Evolutionary conservation across 2,329 filamentous ascomycete genomes (phyloP).

Genomic region (Dothidotthia symphoricarpi): DNA sequence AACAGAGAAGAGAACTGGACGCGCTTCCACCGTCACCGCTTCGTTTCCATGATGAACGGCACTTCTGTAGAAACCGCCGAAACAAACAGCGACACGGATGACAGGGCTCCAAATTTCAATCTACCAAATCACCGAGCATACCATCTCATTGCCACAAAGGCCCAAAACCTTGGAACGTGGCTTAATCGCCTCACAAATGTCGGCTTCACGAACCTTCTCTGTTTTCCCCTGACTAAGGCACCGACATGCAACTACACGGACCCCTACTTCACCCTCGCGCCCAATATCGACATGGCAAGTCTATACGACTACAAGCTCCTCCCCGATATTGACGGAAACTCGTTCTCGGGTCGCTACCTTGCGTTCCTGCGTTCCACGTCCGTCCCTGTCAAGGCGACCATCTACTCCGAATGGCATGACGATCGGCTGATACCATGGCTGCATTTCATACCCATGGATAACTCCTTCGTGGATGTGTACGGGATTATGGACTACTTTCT

Average conservation of each 20-base stretch:
- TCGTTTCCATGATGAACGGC: slow-evolving; percentile 70
- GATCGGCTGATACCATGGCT: slow-evolving; percentile 67
- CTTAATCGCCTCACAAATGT: slow-evolving; percentile 42
- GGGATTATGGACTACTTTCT: slow-evolving; percentile 73
- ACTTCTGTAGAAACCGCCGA: slow-evolving; percentile 57
- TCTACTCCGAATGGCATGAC: slow-evolving; percentile 82
- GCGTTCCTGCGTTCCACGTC: slow-evolving; percentile 66
- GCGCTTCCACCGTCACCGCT: slow-evolving; percentile 72
- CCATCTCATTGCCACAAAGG: slow-evolving; percentile 31
- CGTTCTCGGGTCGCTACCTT: slow-evolving; percentile 43
- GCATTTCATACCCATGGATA: slow-evolving; percentile 82
- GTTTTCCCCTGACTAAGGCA: slow-evolving; percentile 41
- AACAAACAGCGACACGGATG: slow-evolving; percentile 10
- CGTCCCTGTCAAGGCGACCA: slow-evolving; percentile 72
- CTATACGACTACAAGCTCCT: slow-evolving; percentile 63
- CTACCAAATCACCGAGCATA: slow-evolving; percentile 43
- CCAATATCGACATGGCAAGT: slow-evolving; percentile 39
- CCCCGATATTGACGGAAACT: slow-evolving; percentile 72
- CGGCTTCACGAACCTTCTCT: slow-evolving; percentile 47
- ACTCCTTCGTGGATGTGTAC: slow-evolving; percentile 68
- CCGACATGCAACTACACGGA: slow-evolving; percentile 50
- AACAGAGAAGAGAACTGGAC: slow-evolving; percentile 61
- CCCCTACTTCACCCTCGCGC: slow-evolving; percentile 39
- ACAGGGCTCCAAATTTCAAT: slow-evolving; percentile 40
- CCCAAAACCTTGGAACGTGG: slow-evolving; percentile 42